phyloP scores from a whole-genome alignment of 768 basidiomycete species.

The Xanthoconium stramineum region DNA sequence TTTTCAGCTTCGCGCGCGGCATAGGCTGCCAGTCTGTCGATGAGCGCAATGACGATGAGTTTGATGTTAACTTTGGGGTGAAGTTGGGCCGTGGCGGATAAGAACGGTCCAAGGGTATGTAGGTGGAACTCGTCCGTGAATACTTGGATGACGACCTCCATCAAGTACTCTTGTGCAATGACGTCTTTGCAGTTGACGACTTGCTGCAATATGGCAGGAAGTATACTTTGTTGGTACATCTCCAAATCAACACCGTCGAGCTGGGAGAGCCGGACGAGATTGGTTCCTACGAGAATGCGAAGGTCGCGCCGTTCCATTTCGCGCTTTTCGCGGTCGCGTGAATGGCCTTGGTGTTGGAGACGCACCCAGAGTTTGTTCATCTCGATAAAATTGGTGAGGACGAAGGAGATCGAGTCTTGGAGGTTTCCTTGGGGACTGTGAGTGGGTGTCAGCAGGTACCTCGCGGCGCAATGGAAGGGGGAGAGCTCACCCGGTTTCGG shows the following conservation, averaged over 20 bases:
- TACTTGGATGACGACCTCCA: slow-evolving; percentile 99
- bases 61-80: slow-evolving; percentile 99
- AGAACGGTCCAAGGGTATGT: slow-evolving; percentile 92
- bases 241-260: slow-evolving; percentile 95
- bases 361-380: slow-evolving; percentile 99
- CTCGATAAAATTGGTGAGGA: slow-evolving; percentile 97
- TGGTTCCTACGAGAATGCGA: slow-evolving; percentile 95
- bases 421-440: slow-evolving; percentile 81
- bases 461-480: background rate
- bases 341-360: slow-evolving; percentile 96
- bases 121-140: slow-evolving; percentile 99
- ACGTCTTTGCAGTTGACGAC: slow-evolving; percentile 98
- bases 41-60: slow-evolving; percentile 94
- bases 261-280: slow-evolving; percentile 92
- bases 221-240: slow-evolving; percentile 81
- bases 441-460: background rate
- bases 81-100: slow-evolving; percentile 91
- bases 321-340: slow-evolving; percentile 94
- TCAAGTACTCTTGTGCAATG: slow-evolving; percentile 97
- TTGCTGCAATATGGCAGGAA: slow-evolving; percentile 93
- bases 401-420: slow-evolving; percentile 93
- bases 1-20: slow-evolving; percentile 97
- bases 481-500: slow-evolving; percentile 67
- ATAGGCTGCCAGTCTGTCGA: slow-evolving; percentile 93
- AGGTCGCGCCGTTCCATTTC: slow-evolving; percentile 95